Base-by-base conservation (phyloP, 441 rosid species). In the Codiaeum variegatum region DNA sequence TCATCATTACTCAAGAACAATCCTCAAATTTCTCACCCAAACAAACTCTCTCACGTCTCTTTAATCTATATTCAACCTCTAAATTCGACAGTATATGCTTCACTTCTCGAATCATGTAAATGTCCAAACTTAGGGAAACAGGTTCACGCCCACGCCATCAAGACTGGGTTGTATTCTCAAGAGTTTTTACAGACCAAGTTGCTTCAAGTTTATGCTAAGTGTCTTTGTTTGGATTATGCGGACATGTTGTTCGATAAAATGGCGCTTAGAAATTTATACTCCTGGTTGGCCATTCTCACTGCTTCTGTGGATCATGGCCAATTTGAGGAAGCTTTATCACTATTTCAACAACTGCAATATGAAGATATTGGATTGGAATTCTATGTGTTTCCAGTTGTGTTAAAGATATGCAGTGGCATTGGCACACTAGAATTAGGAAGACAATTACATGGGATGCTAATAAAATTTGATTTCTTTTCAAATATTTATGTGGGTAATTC, bases 401-500 rank as follows among this genome's bases (percentile, higher is more conserved):
- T 85, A 40, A 87, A 84, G 77, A 73, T 75, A 62, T 87, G 87
- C 38, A 66, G 85, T 55, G 84, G 88, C 18, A 79, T 86, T 42
- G 78, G 71, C 4, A 64, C 34, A 26, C 58, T 82, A 55, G 88
- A 77, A 66, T 32, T 82, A 21, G 92, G 86, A 19, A 82, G 80
- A 75, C 89, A 85, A 72, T 62, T 86, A 23, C 89, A 86, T 63
- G 92, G 87, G 70, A 70, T 81, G 78, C 81, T 67, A 69, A 67
- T 81, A 3, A 88, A 86, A 70, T 58, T 49, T 78, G 78, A 49
- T 44, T 82, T 83, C 40, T 71, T 65, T 62, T 71, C 71, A 2
- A 85, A 88, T 75, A 38, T 81, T 58, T 88, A 82, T 71, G 90
- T 85, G 44, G 77, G 81, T 46, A 88, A 88, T 72, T 84, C 92